Evolutionary conservation across 331 rosid species (phyloP).

Genomic region (Rosa hybrid): DNA sequence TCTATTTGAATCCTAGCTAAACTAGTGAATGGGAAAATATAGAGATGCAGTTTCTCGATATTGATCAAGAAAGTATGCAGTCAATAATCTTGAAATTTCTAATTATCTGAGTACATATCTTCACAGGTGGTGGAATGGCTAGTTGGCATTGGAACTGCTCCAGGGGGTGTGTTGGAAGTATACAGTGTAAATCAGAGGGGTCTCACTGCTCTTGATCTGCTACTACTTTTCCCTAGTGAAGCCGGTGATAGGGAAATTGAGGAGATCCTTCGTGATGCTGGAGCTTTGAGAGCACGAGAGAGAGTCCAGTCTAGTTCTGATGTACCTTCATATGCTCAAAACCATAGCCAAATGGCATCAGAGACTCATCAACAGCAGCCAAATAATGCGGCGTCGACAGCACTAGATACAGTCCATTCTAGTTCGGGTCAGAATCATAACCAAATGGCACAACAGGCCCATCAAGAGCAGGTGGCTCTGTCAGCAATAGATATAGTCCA

Average conservation of each 20-base stretch:
- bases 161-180: conserved; percentile 4
- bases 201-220: conserved; percentile 37
- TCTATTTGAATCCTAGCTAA: neutral
- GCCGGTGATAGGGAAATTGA: conserved; percentile 34
- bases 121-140: conserved; percentile 35
- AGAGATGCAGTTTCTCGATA: neutral
- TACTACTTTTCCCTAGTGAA: conserved; percentile 30
- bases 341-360: neutral
- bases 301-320: neutral
- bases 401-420: neutral
- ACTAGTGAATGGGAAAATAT: neutral
- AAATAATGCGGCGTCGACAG: conserved; percentile 8
- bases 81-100: neutral
- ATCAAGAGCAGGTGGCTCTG: conserved; percentile 1
- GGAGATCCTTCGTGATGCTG: conserved; percentile 19
- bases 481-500: conserved; percentile 12
- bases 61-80: neutral
- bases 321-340: neutral
- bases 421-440: neutral
- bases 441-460: neutral
- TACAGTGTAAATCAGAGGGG: conserved; percentile 16
- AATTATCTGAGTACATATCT: neutral
- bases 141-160: neutral
- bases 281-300: conserved; percentile 20
- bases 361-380: neutral